Evolutionary conservation across 2,329 filamentous ascomycete species (phyloP), one percentile per base, ranked within the genome.

Genomic region (Lasiodiplodia sp.): DNA sequence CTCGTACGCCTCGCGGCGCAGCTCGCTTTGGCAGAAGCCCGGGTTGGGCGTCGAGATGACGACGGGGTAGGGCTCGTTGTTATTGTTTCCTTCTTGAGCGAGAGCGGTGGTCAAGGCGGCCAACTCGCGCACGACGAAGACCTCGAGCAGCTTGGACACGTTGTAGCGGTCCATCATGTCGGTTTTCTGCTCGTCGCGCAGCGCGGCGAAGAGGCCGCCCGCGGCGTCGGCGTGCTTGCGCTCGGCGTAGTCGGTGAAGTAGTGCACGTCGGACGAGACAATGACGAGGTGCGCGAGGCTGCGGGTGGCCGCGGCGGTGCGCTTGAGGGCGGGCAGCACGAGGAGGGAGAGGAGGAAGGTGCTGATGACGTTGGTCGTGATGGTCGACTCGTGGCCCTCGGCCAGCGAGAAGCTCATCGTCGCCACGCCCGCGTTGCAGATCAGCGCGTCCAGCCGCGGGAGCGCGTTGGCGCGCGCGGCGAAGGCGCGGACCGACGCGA

Each of bases 301-400:
- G 23, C 53, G 53, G 23, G 55, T 53, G 11, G 25, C 14, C 2
- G 14, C 21, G 47, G 67, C 67, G 16, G 57, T 64, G 11, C 55
- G 64, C 16, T 69, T 70, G 16, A 80, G 70, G 66, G 75, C 76
- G 0, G 77, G 75, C 0, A 79, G 62, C 0, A 79, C 68, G 0
- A 74, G 68, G 7, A 78, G 71, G 0, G 75, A 74, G 2, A 83
- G 75, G 2, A 83, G 70, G 12, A 78, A 75, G 3, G 82, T 81
- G n/a, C n/a, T n/a, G n/a, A n/a, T n/a, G n/a, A 81, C 78, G 63
- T 83, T 83, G 4, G 81, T 75, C 3, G 79, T 79, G 18, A 82
- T 75, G 18, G 75, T 78, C 0, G 67, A 69, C 53, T 81, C 79
- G 51, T 78, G 75, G 18, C 58, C 72, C 52, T 73, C 73, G 2